phyloP scores from a whole-genome alignment of 2,329 filamentous ascomycete species.

The Sclerotinia borealis region DNA sequence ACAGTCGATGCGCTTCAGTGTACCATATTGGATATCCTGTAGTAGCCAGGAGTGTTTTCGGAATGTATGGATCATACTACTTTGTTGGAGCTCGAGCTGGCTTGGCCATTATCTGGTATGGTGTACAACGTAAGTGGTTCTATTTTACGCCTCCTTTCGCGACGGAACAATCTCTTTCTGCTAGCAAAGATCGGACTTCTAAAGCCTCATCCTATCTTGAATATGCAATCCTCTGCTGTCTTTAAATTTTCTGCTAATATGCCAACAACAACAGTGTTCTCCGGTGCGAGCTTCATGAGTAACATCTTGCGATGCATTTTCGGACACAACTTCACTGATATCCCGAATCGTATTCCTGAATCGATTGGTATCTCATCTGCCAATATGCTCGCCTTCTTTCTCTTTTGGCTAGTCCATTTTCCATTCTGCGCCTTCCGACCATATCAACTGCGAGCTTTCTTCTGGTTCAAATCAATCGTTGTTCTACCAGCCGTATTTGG shows the following conservation, averaged over 20 bases:
- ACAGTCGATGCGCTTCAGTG: conserved; percentile 33
- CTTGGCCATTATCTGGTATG: conserved; percentile 51
- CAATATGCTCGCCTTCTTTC: conserved; percentile 43
- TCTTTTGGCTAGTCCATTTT: conserved; percentile 50
- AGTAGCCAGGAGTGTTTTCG: conserved; percentile 36
- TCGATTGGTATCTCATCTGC: conserved; percentile 36
- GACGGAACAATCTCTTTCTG: background rate
- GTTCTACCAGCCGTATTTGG: conserved; percentile 35
- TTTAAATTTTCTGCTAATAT: background rate
- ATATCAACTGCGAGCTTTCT: conserved; percentile 40
- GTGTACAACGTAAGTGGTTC: conserved; percentile 56
- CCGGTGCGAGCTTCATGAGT: conserved; percentile 45
- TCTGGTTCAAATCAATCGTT: conserved; percentile 31
- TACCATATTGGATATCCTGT: conserved; percentile 40
- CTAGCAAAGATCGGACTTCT: background rate
- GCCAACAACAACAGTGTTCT: conserved; percentile 28
- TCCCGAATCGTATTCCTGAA: conserved; percentile 35
- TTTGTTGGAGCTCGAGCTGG: conserved; percentile 38
- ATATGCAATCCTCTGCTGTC: background rate
- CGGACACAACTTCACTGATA: conserved; percentile 24
- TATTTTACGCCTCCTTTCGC: background rate
- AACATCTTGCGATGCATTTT: conserved; percentile 42
- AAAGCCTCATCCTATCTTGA: background rate
- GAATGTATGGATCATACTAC: conserved; percentile 39
- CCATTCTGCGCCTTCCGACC: conserved; percentile 41